phyloP scores from a whole-genome alignment of 768 basidiomycete species.

The Calocera viscosa region DNA sequence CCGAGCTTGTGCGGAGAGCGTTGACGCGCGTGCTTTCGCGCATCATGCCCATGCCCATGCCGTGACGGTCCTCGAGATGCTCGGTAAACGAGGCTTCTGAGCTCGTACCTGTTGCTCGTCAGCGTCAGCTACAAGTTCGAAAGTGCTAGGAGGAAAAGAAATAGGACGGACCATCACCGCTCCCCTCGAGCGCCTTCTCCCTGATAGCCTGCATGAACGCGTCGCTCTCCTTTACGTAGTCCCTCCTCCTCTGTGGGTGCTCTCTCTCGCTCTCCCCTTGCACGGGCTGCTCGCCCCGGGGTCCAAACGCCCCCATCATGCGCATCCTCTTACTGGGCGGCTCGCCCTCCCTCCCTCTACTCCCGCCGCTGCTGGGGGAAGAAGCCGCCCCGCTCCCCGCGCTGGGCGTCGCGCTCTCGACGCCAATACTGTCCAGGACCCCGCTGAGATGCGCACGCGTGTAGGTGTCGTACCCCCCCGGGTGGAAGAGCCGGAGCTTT shows the following conservation, averaged over 20 bases:
- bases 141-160: not conserved
- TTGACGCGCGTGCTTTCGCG: not conserved
- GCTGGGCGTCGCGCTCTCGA: constrained; percentile 18
- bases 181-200: constrained; percentile 3
- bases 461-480: constrained; percentile 86
- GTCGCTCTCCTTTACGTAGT: not conserved
- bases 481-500: constrained; percentile 70
- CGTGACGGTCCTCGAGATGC: not conserved
- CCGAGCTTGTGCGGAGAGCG: not conserved
- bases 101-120: not conserved
- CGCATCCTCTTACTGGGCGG: not conserved
- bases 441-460: constrained; percentile 89
- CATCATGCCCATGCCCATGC: not conserved
- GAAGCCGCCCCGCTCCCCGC: not conserved
- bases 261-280: not conserved
- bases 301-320: not conserved
- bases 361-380: not conserved
- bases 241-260: not conserved
- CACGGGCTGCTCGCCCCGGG: not conserved
- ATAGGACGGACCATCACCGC: constrained; percentile 9
- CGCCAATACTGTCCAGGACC: constrained; percentile 87
- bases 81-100: not conserved
- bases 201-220: not conserved
- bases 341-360: not conserved
- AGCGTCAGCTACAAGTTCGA: not conserved